Base-by-base conservation (phyloP, 148 eudicot genomes). In the Rhododendron henanense region DNA sequence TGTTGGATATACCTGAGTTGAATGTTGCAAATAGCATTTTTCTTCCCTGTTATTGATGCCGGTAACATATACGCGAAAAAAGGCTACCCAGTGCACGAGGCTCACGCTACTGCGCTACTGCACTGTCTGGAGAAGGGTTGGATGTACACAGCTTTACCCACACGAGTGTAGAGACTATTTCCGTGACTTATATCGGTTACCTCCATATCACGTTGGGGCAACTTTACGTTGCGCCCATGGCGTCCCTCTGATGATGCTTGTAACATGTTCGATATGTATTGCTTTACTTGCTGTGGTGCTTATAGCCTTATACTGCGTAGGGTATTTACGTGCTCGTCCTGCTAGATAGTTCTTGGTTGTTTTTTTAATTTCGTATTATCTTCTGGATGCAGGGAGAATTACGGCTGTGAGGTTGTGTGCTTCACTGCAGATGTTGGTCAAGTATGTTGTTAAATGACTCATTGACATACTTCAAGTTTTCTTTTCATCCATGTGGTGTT, bases 361-460 rank as follows among this genome's bases (percentile, higher is more conserved):
- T 5, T 44, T 21, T 44, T 16, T 25, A 48, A 47, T 31, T 37
- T 78, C 18, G 8, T 33, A 3, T 23, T 13, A 25, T 55, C 63
- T 86, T 89, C 41, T 18, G 77, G 35, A 65, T 92, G 82, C 94
- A 97, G 99, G 93, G 99, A 97, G 91, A 95, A 94, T 83, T 97
- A 97, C 90, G 99, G 99, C 82, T 97, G 99, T 85, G 99, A 97
- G 88, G 99, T 97, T 83, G 99, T 97, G 77, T 97, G 99, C 90
- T 97, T 97, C 86, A 97, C 98, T 83, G 99, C 99, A 53, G 99
- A 97, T 90, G 99, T 97, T 87, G 99, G 98, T 76, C 99, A 97
- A 89, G 99, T 97, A 87, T 86, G 95, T 87, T 74, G 44, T 37
- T 81, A 63, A 47, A 81, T 37, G 55, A 67, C 78, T 23, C 63